phyloP scores from a whole-genome alignment of 78 protist species.

The Dictyostelium brefeldianum region DNA sequence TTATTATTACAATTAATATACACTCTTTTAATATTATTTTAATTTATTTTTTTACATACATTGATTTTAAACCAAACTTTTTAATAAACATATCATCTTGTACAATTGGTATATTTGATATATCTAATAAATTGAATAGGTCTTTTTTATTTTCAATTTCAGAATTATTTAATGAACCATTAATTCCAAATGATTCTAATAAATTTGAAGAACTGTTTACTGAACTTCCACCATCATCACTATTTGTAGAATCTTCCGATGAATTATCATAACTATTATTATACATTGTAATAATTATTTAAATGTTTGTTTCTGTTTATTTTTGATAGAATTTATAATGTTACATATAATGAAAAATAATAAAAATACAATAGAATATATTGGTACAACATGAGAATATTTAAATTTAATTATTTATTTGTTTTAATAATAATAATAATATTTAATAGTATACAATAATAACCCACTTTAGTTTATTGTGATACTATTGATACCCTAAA shows the following conservation, averaged over 20 bases:
- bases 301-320: neutral
- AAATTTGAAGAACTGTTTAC: neutral
- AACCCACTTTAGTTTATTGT: too few species aligned
- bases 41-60: neutral
- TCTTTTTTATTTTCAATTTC: neutral
- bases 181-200: neutral
- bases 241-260: neutral
- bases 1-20: neutral
- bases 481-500: too few species aligned
- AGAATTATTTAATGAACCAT: neutral
- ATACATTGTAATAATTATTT: neutral
- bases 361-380: neutral
- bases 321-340: neutral
- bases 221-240: constrained; percentile 3
- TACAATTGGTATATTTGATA: neutral
- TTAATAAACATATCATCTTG: constrained; percentile 11
- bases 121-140: constrained; percentile 7
- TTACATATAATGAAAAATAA: neutral
- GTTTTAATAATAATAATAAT: too few species aligned
- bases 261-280: neutral
- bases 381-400: too few species aligned
- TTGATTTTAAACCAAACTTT: constrained; percentile 45
- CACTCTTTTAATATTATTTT: neutral
- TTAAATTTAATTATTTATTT: too few species aligned
- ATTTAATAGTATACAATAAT: too few species aligned